Evolutionary conservation across 106 monocot species (phyloP).

Genomic region (Acorus gramineus): DNA sequence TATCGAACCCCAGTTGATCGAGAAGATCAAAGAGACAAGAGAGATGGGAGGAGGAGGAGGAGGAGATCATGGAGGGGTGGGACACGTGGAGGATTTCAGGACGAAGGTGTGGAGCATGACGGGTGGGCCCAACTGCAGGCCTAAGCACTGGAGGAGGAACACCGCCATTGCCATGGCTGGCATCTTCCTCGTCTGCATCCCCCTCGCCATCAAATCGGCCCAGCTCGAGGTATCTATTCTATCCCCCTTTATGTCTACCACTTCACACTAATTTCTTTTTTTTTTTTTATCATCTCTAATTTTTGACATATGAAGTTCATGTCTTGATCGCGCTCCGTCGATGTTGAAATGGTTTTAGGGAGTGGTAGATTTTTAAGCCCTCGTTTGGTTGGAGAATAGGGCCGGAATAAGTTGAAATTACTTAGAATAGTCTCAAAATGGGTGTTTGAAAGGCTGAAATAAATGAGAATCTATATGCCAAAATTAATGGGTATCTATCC

Average conservation of each 20-base stretch:
- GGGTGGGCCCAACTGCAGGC: slow-evolving; percentile 89
- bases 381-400: too few species aligned
- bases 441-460: too few species aligned
- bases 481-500: too few species aligned
- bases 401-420: too few species aligned
- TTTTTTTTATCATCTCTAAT: neutral
- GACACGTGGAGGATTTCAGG: slow-evolving; percentile 37
- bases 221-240: slow-evolving; percentile 66
- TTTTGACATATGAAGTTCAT: neutral
- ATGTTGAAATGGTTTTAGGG: too few species aligned
- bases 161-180: slow-evolving; percentile 85
- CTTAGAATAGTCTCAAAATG: too few species aligned
- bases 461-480: too few species aligned
- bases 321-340: too few species aligned
- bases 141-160: slow-evolving; percentile 84
- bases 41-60: slow-evolving; percentile 33
- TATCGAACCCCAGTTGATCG: too few species aligned
- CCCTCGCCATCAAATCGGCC: slow-evolving; percentile 84
- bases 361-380: too few species aligned
- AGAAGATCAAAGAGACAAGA: too few species aligned
- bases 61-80: slow-evolving; percentile 14
- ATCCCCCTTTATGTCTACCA: neutral
- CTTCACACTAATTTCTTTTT: neutral
- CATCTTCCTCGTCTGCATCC: slow-evolving; percentile 87
- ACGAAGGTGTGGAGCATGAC: slow-evolving; percentile 88